Base-by-base conservation (phyloP, 2,329 filamentous ascomycete species). In the Nannizziopsis barbatae region DNA sequence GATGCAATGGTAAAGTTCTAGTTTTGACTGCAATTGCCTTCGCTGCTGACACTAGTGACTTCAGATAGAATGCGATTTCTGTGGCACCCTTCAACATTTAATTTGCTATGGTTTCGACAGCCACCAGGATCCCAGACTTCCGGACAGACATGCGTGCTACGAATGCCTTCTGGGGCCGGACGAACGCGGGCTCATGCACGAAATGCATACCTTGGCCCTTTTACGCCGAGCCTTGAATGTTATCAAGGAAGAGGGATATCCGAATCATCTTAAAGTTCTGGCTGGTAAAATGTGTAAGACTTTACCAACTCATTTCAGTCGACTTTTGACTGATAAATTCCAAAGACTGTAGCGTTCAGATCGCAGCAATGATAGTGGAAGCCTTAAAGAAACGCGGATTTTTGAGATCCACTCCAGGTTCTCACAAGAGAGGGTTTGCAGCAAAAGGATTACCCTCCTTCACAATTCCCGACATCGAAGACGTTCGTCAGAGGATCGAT, bases 111-210 rank as follows among this genome's bases (percentile, higher is more conserved):
- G 71, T 4, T 73, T 68, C 52, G 55, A 56, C 7, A 58, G 53
- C 27, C 35, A 48, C 1, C 52, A 61, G n/a, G 70, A 72, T 53
- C 56, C 59, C 8, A 63, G 64, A 30, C 52, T 72, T 15, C 66
- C 68, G 30, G 56, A 62, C 22, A 51, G 61, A n/a, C 70, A 75
- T 55, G 62, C 63, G 12, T 75, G 72, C 58, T 74, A 73, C 53
- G 56, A 58, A 27, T 75, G 72, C 51, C 56, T 73, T n/a, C 55
- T 70, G 17, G 54, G 58, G 32, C 56, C 57, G 7, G 51, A 56
- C 11, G 62, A 63, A 46, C 42, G 43, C n/a, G 33, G 55, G n/a
- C 17, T 62, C 36, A 46, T 63, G 20, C 45, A 50, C 27, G 56
- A 62, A 42, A 57, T 65, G 52, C 53, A 54, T 38, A 59, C 56